These are phyloP conservation scores for Didymella arachidicola DNA, from an alignment of 2,329 filamentous ascomycete genomes.

Conservation along the genomic window DNA sequence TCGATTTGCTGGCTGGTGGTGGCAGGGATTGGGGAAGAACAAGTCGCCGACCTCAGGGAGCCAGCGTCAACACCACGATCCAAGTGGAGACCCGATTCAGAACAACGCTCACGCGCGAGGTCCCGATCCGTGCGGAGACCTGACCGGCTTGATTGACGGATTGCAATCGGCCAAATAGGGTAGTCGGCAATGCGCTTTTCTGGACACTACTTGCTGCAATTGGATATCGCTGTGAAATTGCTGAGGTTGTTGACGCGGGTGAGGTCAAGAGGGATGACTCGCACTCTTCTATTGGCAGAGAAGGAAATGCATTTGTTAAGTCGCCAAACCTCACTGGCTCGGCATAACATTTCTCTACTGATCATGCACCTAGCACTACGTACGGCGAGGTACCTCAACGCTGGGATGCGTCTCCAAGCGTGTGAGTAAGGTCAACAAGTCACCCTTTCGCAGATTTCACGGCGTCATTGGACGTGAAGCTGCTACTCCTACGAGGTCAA, in stretches of 20 bases:
- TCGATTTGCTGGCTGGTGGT: conserved; percentile 3
- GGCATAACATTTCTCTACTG: not conserved
- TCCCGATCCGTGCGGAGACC: conserved; percentile 12
- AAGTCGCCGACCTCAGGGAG: conserved; percentile 14
- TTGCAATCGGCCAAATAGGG: not conserved
- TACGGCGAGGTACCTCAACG: conserved; percentile 4
- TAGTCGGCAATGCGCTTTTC: not conserved
- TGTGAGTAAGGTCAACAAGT: conserved; percentile 10
- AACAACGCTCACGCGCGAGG: conserved; percentile 6
- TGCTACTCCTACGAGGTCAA: not conserved
- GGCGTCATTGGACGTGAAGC: conserved; percentile 1
- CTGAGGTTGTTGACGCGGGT: not conserved
- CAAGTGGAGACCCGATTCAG: conserved; percentile 13
- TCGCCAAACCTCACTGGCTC: not conserved
- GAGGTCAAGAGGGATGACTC: not conserved
- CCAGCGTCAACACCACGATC: conserved; percentile 12
- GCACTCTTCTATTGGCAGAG: not conserved
- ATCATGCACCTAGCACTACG: conserved; percentile 10
- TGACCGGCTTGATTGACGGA: not conserved
- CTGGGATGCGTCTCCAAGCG: not conserved
- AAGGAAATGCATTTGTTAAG: not conserved
- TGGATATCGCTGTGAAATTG: not conserved
- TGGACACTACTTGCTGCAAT: not conserved
- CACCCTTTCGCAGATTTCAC: not conserved
- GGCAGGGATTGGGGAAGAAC: conserved; percentile 2